phyloP scores from a whole-genome alignment of 2,329 filamentous ascomycete genomes.

The Celoporthe dispersa region DNA sequence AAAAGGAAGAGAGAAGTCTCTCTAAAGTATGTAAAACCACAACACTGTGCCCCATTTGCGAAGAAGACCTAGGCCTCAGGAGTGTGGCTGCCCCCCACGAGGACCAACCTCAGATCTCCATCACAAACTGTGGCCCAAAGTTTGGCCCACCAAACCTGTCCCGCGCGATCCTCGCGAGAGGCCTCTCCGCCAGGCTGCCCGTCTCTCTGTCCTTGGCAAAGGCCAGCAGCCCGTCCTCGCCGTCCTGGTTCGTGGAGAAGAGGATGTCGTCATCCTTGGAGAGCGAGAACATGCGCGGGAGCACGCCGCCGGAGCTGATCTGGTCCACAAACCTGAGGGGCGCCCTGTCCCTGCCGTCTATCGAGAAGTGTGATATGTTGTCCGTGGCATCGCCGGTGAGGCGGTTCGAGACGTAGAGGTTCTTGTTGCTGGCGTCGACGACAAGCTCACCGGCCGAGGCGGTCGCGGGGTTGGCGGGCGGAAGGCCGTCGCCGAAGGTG shows the following conservation, averaged over 20 bases:
- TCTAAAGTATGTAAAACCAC: neutral
- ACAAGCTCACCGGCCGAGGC: slow-evolving; percentile 53
- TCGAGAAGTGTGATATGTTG: slow-evolving; percentile 52
- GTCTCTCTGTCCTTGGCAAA: slow-evolving; percentile 38
- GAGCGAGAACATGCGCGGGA: slow-evolving; percentile 54
- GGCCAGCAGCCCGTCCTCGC: slow-evolving; percentile 45
- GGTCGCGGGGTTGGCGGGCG: slow-evolving; percentile 41
- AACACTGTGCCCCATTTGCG: neutral
- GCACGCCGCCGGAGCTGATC: slow-evolving; percentile 41
- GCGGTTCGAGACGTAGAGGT: slow-evolving; percentile 58
- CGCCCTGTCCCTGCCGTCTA: slow-evolving; percentile 36
- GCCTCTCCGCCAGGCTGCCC: slow-evolving; percentile 38
- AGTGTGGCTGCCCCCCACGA: slow-evolving; percentile 17
- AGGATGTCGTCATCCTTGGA: slow-evolving; percentile 42
- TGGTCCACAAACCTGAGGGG: slow-evolving; percentile 41
- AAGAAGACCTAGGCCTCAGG: neutral
- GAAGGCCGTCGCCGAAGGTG: slow-evolving; percentile 44
- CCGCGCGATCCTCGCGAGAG: slow-evolving; percentile 35
- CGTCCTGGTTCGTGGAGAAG: slow-evolving; percentile 54
- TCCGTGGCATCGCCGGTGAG: slow-evolving; percentile 50
- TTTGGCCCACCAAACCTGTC: slow-evolving; percentile 36
- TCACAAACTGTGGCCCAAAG: slow-evolving; percentile 40
- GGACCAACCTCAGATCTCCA: slow-evolving; percentile 15
- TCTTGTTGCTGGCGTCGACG: slow-evolving; percentile 45
- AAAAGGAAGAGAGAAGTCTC: too few species aligned